These are phyloP conservation scores for Fimicolochytrium jonesii DNA, from an alignment of 192 early-diverging fungal genomes.

Conservation along the genomic window DNA sequence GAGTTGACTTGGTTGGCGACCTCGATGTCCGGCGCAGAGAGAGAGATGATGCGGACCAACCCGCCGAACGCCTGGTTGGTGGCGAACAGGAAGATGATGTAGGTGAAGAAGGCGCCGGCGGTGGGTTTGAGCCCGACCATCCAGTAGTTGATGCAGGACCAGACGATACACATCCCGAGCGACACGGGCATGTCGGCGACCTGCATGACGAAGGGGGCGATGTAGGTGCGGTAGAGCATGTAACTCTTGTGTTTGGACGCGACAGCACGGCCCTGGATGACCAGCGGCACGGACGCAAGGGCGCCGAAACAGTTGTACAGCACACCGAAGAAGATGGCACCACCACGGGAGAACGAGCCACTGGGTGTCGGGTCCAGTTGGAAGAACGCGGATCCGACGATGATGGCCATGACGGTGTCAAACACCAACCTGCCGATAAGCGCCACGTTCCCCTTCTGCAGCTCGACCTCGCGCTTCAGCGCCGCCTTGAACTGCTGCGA, in stretches of 20 bases:
- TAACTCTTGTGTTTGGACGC: slow-evolving; percentile 75
- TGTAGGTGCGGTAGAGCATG: slow-evolving; percentile 61
- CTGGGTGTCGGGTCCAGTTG: slow-evolving; percentile 46
- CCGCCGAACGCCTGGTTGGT: slow-evolving; percentile 52
- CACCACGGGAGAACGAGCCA: slow-evolving; percentile 77
- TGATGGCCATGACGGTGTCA: slow-evolving; percentile 53
- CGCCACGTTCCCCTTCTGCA: slow-evolving; percentile 16
- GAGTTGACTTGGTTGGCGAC: slow-evolving; percentile 50
- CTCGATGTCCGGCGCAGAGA: slow-evolving; percentile 45
- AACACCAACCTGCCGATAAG: slow-evolving; percentile 35
- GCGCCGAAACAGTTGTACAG: slow-evolving; percentile 67
- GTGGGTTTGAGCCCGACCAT: slow-evolving; percentile 52
- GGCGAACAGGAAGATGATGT: slow-evolving; percentile 50
- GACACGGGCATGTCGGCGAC: slow-evolving; percentile 49
- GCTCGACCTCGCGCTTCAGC: slow-evolving; percentile 1
- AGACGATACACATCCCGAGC: slow-evolving; percentile 48
- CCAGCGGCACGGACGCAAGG: slow-evolving; percentile 63
- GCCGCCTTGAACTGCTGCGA: slow-evolving; percentile 54
- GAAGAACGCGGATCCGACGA: slow-evolving; percentile 67
- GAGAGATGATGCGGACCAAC: slow-evolving; percentile 58
- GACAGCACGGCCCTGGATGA: slow-evolving; percentile 67
- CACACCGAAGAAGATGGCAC: slow-evolving; percentile 64
- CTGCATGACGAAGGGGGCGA: slow-evolving; percentile 53
- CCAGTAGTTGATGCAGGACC: slow-evolving; percentile 54
- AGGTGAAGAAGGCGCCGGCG: slow-evolving; percentile 54